Percentiles rank a stretch among this genome's conserved stretches.
Evolutionary conservation across 2,329 filamentous ascomycete genomes (phyloP).

Genomic region (Colletotrichum sansevieriae): DNA sequence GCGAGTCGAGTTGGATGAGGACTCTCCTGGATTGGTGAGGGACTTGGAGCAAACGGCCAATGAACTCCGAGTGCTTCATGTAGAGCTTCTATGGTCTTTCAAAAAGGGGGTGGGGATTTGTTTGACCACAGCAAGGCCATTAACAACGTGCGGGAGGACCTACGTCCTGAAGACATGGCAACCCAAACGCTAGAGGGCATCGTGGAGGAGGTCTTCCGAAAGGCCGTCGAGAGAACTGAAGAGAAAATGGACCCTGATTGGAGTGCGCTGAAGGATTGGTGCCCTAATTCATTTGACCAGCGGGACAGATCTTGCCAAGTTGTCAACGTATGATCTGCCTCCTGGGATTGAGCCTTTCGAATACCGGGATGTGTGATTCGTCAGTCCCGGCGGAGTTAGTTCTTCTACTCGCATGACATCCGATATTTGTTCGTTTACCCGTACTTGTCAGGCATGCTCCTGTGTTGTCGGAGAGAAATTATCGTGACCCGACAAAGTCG

Average conservation of each 20-base stretch:
- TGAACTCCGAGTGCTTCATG: conserved; percentile 14
- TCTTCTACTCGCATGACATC: too few relatives aligned
- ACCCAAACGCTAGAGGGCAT: not conserved
- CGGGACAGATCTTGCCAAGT: not conserved
- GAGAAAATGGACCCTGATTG: not conserved
- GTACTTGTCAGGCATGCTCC: too few relatives aligned
- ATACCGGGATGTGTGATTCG: too few relatives aligned
- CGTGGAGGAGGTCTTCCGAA: not conserved
- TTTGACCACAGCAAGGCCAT: not conserved
- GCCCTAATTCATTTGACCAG: not conserved
- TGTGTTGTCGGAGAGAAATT: not conserved
- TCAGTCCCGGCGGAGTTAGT: too few relatives aligned
- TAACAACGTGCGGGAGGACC: too few relatives aligned
- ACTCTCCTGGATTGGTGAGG: not conserved
- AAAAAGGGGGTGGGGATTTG: too few relatives aligned
- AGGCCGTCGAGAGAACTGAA: not conserved
- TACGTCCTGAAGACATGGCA: too few relatives aligned
- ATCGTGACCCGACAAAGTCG: not conserved
- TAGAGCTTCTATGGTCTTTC: not conserved
- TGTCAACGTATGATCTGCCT: too few relatives aligned
- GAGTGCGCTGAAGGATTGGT: not conserved
- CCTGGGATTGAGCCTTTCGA: too few relatives aligned
- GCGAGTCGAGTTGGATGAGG: conserved; percentile 4
- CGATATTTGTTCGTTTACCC: too few relatives aligned
- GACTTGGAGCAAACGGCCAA: not conserved